phyloP scores from a whole-genome alignment of 2,329 filamentous ascomycete species.

The Diaporthe sp. region DNA sequence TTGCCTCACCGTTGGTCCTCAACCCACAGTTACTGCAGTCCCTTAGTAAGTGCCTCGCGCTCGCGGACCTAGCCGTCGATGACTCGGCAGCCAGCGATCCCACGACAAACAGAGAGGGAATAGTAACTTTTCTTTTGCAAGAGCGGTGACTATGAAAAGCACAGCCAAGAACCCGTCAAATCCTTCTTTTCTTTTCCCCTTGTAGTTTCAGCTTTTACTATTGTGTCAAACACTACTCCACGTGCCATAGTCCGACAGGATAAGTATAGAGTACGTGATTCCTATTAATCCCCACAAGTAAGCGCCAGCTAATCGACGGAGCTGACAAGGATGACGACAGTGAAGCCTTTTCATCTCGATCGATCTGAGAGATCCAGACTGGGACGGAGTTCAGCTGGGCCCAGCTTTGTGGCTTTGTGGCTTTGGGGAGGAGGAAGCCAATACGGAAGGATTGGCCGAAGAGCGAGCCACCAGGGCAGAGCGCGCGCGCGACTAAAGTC shows the following conservation, averaged over 20 bases:
- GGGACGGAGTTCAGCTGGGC: background rate
- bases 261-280: background rate
- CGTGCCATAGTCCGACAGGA: no score
- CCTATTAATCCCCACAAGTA: background rate
- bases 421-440: no score
- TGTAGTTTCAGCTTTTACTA: background rate
- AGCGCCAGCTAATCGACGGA: background rate
- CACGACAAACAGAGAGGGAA: background rate
- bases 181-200: background rate
- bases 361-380: background rate
- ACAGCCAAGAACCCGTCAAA: background rate
- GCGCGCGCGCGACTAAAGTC: no score
- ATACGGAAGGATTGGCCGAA: background rate
- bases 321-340: constrained; percentile 12
- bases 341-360: background rate
- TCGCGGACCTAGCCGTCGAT: background rate
- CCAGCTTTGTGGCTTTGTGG: background rate
- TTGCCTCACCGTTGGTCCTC: background rate
- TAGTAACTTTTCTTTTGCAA: background rate
- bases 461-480: background rate
- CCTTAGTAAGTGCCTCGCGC: background rate
- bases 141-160: constrained; percentile 12
- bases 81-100: background rate
- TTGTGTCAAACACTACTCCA: background rate
- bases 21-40: background rate